Evolutionary conservation across 352 stramenopile species (phyloP), one percentile per base, ranked within the genome.

Genomic region (Phytophthora uliginosa): DNA sequence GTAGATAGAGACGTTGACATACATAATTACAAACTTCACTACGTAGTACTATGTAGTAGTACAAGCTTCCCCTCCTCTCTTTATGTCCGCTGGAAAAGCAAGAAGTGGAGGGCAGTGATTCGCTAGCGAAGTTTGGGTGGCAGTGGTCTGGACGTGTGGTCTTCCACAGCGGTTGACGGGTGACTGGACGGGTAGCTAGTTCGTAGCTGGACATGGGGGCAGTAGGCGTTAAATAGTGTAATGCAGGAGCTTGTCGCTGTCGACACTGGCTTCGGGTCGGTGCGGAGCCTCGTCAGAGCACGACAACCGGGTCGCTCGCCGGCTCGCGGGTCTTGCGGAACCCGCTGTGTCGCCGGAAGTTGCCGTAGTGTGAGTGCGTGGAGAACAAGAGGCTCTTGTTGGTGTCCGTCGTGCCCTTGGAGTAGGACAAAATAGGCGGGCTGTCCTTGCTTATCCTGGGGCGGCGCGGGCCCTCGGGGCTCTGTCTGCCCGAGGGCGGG

Each of bases 321-420:
- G 79, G 84, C 42, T 90, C 81, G 18, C 59, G 66, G 53, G 78
- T 88, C 63, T 79, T 85, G 24, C 80, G 83, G 62, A 83, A 85
- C 4, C 78, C 74, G 58, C 83, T 87, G 60, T 85, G 81, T 31
- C 81, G 78, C 38, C 81, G 83, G 63, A 90, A 90, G 64, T 81
- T 81, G 62, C 66, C 81, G 53, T 85, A 78, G 59, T 88, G 80
- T 54, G 78, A 82, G 56, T 84, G 75, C 4, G 81, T 77, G 34
- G 76, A 66, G 51, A 77, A 65, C 31, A 82, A 66, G 42, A 83
- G 50, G 61, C 66, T 87, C 63, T 81, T 84, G 20, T 68, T 76
- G 18, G 66, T 42, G 59, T 85, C 78, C 5, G 50, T 69, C 24
- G 78, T 71, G 56, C 73, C 71, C 48, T 85, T 83, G 12, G 56